phyloP scores from a whole-genome alignment of 1,139 yeast genomes.

The Blastobotrys elegans region DNA sequence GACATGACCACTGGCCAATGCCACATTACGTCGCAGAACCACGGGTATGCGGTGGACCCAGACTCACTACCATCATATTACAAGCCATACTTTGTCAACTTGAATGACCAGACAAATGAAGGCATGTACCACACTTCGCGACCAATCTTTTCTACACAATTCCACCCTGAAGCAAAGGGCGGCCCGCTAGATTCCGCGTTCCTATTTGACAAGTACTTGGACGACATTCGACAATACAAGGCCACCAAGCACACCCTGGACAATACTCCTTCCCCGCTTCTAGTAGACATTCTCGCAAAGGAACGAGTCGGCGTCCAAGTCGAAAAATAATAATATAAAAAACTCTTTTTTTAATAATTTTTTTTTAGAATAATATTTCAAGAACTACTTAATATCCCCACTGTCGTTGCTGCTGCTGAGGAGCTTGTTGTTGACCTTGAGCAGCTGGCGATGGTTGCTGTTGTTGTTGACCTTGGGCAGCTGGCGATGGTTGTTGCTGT shows the following conservation, averaged over 20 bases:
- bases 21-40: slow-evolving; percentile 97
- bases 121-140: slow-evolving; percentile 86
- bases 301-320: slow-evolving; percentile 58
- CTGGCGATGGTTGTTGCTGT: neutral
- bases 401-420: slow-evolving; percentile 10
- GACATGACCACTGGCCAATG: slow-evolving; percentile 87
- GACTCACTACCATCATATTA: slow-evolving; percentile 69
- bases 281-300: slow-evolving; percentile 77
- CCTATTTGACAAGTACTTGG: slow-evolving; percentile 85
- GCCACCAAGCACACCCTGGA: slow-evolving; percentile 43
- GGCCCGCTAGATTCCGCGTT: slow-evolving; percentile 93
- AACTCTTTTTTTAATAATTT: neutral
- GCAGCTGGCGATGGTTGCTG: slow-evolving; percentile 9
- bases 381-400: slow-evolving; percentile 3
- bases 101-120: slow-evolving; percentile 93
- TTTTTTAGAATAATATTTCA: neutral
- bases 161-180: slow-evolving; percentile 99
- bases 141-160: slow-evolving; percentile 94
- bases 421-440: slow-evolving; percentile 5
- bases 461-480: slow-evolving; percentile 3
- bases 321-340: neutral
- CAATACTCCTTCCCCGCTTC: slow-evolving; percentile 51
- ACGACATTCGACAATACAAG: slow-evolving; percentile 59
- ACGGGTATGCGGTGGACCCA: slow-evolving; percentile 94
- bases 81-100: slow-evolving; percentile 81